Evolutionary conservation across 2,329 filamentous ascomycete genomes (phyloP), one percentile per base, ranked within the genome.

Genomic region (Diaporthe eres): DNA sequence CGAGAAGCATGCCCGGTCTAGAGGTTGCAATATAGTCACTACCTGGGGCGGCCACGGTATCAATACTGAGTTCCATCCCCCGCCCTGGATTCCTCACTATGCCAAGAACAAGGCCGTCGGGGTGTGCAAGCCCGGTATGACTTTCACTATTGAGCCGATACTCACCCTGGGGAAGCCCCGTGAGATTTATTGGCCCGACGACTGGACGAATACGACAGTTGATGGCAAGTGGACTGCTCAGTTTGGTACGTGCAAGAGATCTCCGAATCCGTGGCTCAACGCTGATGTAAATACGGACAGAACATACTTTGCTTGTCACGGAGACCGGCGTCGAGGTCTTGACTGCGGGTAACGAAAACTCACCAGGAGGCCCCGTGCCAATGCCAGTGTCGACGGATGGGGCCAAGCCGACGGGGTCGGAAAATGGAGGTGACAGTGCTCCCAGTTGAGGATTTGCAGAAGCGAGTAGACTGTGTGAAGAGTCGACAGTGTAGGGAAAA

Each of bases 61-160:
- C 86, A 98, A 98, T 85, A 93, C 92, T 78, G 88, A 98, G 57
- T 99, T 99, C 89, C 97, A 99, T 85, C 94, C 93, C 83, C 92
- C 96, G 39, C 97, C 97, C 1, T 98, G 97, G 82, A 93, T 99
- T 71, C 97, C 97, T 5, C 97, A 99, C 85, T 99, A 99, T 82
- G 96, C 93, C 75, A 98, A 98, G 90, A 99, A 98, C 86, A 99
- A 98, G 90, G 95, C 96, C 0, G 94, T 98, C 1, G 97, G 97
- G 65, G 92, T 94, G 80, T 97, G 96, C 76, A 98, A 98, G 87
- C 93, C 95, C 0, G 97, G 97, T 72, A 98, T 98, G 95, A 98
- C 95, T 78, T 99, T 99, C 82, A 99, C 97, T 0, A 99, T 99
- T 77, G 97, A 99, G 86, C 97, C 97, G n/a, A 99, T 99, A 97